Base-by-base conservation (phyloP, 768 basidiomycete genomes). In the Rubroboletus satanas region DNA sequence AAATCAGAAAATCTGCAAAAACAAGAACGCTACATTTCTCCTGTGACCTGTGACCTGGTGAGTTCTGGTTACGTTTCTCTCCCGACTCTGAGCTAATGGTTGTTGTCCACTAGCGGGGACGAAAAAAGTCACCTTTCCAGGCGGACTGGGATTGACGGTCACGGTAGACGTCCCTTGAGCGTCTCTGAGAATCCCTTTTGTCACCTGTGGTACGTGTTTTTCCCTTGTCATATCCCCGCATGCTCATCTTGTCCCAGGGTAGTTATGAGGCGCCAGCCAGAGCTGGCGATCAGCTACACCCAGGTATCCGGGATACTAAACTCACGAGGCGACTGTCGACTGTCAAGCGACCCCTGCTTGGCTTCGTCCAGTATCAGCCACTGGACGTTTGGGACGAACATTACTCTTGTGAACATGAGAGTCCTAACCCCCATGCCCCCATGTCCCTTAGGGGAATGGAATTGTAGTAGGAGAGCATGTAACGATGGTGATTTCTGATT, bases 261-360 rank as follows among this genome's bases (percentile, higher is more conserved):
- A 44, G 32, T 5, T 38, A 12, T 43, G 55, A 62, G 32, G 14
- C 44, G 60, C 60, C 54, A 15, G 55, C 59, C 35, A 41, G 46
- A n/a, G 54, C 54, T 56, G 59, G 60, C 41, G 59, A 49, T 52
- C 51, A 37, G 15, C 43, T 36, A 21, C 39, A 17, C 32, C 14
- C 12, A 29, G 54, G 51, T 51, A n/a, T 26, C n/a, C 10, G 33
- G 41, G 41, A 41, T 37, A 32, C 21, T 26, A 35, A 12, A 9
- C 17, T 41, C 14, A 39, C 31, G 38, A 33, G 4, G 38, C 44
- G 28, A 46, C 12, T 28, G 33, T 51, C 28, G 29, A 44, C 18
- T 42, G 10, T 5, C 11, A n/a, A 53, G 29, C 7, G 14, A 52
- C 36, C 28, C 32, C n/a, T 15, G n/a, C 23, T 37, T 29, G 33